Base-by-base conservation (phyloP, 192 early-diverging fungal species). In the Powellomyces hirtus region DNA sequence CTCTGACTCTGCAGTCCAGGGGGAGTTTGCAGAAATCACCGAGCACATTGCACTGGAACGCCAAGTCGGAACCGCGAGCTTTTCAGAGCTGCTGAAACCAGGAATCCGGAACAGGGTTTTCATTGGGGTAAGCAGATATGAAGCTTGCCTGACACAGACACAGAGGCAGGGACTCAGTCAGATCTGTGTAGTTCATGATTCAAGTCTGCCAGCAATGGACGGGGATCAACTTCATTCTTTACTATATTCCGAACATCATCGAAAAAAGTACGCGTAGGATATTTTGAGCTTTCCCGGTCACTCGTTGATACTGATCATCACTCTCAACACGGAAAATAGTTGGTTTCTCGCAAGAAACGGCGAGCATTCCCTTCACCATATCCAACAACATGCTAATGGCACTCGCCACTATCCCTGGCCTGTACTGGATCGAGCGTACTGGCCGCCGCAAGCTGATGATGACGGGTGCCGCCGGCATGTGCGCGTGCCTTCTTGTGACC, bases 331-430 rank as follows among this genome's bases (percentile, higher is more conserved):
- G n/a, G n/a, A n/a, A n/a, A n/a, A n/a, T n/a, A n/a, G n/a, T n/a
- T n/a, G n/a, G n/a, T n/a, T n/a, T n/a, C n/a, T n/a, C n/a, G n/a
- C n/a, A n/a, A n/a, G n/a, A 53, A 87, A 89, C 62, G 64, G 34
- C 26, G 29, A 74, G 70, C 49, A 51, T 71, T 26, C 82, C 88
- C 33, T 77, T 90, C 51, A 85, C 86, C 59, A 86, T 87, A 58
- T 78, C 90, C 51, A 73, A 95, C 60, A 96, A 96, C 74, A 82
- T 92, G 24, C n/a, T n/a, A n/a, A n/a, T n/a, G n/a, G n/a, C n/a
- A n/a, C n/a, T 94, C 38, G 71, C 84, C 18, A 96, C 93, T 11
- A 78, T 97, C 46, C 95, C 95, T 1, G 92, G 88, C 27, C 94
- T 95, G 52, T 75, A 89, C 35, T 88, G 80, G 68, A 76, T 96